Evolutionary conservation across 1,284 basidiomycete species (phyloP).

Genomic region (Leucoagaricus sp.): DNA sequence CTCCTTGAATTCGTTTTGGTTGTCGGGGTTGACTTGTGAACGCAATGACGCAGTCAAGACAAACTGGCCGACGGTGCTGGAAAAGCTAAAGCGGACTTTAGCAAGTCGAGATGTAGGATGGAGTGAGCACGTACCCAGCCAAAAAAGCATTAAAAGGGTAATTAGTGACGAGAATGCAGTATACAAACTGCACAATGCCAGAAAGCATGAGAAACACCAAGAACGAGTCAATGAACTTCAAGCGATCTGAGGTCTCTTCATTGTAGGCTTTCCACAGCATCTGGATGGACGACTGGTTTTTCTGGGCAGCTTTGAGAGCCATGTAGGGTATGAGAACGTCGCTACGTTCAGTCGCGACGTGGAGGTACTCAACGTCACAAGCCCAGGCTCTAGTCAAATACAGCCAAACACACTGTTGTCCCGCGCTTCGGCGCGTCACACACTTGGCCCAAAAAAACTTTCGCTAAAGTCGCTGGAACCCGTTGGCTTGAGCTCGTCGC

Average conservation of each 20-base stretch:
- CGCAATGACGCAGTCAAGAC: constrained; percentile 92
- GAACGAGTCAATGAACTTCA: constrained; percentile 95
- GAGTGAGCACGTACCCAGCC: constrained; percentile 72
- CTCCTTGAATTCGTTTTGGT: constrained; percentile 79
- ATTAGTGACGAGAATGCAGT: constrained; percentile 89
- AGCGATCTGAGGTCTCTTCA: constrained; percentile 75
- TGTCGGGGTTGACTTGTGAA: constrained; percentile 89
- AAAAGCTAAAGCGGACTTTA: constrained; percentile 61
- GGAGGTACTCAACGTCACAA: constrained; percentile 17
- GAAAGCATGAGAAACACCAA: constrained; percentile 91
- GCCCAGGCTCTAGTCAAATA: constrained; percentile 34
- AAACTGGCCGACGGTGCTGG: constrained; percentile 95
- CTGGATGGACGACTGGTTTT: constrained; percentile 47
- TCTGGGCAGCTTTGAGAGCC: constrained; percentile 38
- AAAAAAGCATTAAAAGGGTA: constrained; percentile 98
- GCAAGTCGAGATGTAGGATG: not conserved
- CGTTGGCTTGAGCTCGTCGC: not conserved
- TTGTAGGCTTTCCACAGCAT: constrained; percentile 80
- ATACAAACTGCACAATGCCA: constrained; percentile 89
- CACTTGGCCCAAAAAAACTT: constrained; percentile 25
- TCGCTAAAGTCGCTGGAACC: not conserved
- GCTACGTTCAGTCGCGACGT: constrained; percentile 28
- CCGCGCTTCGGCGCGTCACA: constrained; percentile 23
- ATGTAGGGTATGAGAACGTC: constrained; percentile 19
- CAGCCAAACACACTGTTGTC: constrained; percentile 22